Base-by-base conservation (phyloP, 192 early-diverging fungal species). In the Coemansia sp. region DNA sequence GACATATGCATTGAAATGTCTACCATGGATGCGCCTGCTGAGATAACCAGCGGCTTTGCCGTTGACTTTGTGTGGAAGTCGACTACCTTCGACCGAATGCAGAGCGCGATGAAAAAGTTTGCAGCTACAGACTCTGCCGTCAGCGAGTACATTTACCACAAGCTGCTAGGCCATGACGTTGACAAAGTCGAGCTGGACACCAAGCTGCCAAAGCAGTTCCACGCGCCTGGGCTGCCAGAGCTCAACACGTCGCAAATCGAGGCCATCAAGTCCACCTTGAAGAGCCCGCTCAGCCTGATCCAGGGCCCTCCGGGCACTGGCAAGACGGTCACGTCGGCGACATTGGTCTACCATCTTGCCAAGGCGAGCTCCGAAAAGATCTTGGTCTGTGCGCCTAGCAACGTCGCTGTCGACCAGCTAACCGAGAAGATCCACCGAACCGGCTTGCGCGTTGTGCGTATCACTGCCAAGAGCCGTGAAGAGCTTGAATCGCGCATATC, bases 61-160 rank as follows among this genome's bases (percentile, higher is more conserved):
- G 91, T 98, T 16, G 96, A 98, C 63, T 97, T 97, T 87, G 95
- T 99, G 20, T 99, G 96, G 96, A 98, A 98, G 82, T 91, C 94
- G 6, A 95, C 93, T 4, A 93, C 93, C 16, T 99, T 95, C 81
- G 95, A 99, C 69, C 88, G 92, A 42, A 98, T 98, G 96, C 96
- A 98, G 74, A 79, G 86, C 56, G 94, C 97, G 0, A 90, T 99
- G 91, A 93, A 94, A 67, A 93, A 88, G 3, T 99, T 99, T 89
- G 95, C 97, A 5, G 89, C 95, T 11, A 93, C 97, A 77, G 94
- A 97, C 69, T 91, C 88, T 0, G 92, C 91, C 5, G 93, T 98
- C 26, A 94, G 92, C 79, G 93, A 93, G 26, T 95, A 97, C 71
- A 92, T 99, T 40, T 98, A 97, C 78, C 96, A 98, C 69, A 87